These are phyloP conservation scores for Leucosporidium scottii DNA, from an alignment of 768 basidiomycete genomes.

Conservation along the genomic window DNA sequence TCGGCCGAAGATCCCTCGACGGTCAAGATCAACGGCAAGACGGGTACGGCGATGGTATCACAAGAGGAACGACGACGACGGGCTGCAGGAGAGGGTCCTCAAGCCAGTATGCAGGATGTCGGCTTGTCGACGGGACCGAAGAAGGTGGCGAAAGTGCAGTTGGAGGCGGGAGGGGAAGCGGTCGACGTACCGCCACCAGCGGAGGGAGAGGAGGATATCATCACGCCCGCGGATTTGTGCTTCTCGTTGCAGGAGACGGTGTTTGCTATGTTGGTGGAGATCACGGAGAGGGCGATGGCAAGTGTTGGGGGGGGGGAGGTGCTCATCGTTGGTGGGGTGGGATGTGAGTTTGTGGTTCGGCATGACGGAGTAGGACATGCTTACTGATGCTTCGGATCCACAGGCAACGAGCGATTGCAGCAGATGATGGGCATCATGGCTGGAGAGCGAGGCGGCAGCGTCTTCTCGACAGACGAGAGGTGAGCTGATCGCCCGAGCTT, in stretches of 20 bases:
- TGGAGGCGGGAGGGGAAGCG: neutral
- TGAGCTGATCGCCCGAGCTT: conserved; percentile 40
- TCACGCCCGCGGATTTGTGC: conserved; percentile 93
- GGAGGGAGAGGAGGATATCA: conserved; percentile 55
- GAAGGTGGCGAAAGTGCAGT: no score
- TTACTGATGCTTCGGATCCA: neutral
- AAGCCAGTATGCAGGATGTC: conserved; percentile 26
- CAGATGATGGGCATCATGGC: conserved; percentile 99
- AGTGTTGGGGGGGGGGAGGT: conserved; percentile 95
- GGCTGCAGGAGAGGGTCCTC: conserved; percentile 21
- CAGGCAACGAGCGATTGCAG: conserved; percentile 87
- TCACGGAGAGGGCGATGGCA: conserved; percentile 98
- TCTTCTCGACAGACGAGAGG: conserved; percentile 96
- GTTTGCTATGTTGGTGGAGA: conserved; percentile 97
- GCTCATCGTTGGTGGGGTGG: conserved; percentile 96
- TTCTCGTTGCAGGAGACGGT: conserved; percentile 95
- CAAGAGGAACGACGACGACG: conserved; percentile 30
- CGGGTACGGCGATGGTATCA: conserved; percentile 12
- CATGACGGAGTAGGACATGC: neutral
- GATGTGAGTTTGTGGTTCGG: conserved; percentile 58
- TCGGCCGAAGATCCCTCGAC: conserved; percentile 38
- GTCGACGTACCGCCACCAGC: conserved; percentile 25
- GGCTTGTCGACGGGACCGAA: conserved; percentile 8
- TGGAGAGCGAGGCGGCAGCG: conserved; percentile 70
- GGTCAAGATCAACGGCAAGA: conserved; percentile 1